Evolutionary conservation across 2,329 filamentous ascomycete genomes (phyloP).

Genomic region (Penicillium frequentans): DNA sequence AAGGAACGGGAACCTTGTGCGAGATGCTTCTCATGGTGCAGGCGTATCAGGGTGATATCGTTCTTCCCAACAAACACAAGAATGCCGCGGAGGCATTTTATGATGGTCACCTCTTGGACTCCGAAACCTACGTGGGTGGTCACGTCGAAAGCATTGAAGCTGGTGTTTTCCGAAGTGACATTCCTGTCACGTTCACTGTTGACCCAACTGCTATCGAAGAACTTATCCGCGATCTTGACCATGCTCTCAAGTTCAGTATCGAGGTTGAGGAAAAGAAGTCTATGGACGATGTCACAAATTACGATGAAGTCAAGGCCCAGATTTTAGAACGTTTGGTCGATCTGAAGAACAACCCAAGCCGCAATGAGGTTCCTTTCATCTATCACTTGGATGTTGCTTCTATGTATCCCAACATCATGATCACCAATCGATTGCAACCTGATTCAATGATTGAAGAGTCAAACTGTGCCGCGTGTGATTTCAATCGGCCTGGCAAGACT

Average conservation of each 20-base stretch:
- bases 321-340: slow-evolving; percentile 70
- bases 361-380: slow-evolving; percentile 82
- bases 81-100: slow-evolving; percentile 91
- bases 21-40: slow-evolving; percentile 99
- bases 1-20: slow-evolving; percentile 97
- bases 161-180: slow-evolving; percentile 93
- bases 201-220: slow-evolving; percentile 88
- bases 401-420: slow-evolving; percentile 99
- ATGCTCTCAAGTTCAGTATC: slow-evolving; percentile 84
- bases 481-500: slow-evolving; percentile 95
- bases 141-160: slow-evolving; percentile 99
- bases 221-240: slow-evolving; percentile 79
- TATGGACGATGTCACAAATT: slow-evolving; percentile 75
- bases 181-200: slow-evolving; percentile 90
- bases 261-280: slow-evolving; percentile 81
- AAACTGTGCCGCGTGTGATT: slow-evolving; percentile 95
- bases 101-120: slow-evolving; percentile 93
- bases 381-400: slow-evolving; percentile 98
- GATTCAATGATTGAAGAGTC: slow-evolving; percentile 99
- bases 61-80: slow-evolving; percentile 94
- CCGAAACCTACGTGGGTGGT: slow-evolving; percentile 95
- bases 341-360: slow-evolving; percentile 79
- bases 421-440: slow-evolving; percentile 92
- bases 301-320: slow-evolving; percentile 79
- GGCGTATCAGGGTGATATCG: slow-evolving; percentile 86